Percentiles rank a stretch among this genome's conserved stretches.
phyloP scores from a whole-genome alignment of 2,329 filamentous ascomycete genomes.

The Colletotrichum euphorbiae region DNA sequence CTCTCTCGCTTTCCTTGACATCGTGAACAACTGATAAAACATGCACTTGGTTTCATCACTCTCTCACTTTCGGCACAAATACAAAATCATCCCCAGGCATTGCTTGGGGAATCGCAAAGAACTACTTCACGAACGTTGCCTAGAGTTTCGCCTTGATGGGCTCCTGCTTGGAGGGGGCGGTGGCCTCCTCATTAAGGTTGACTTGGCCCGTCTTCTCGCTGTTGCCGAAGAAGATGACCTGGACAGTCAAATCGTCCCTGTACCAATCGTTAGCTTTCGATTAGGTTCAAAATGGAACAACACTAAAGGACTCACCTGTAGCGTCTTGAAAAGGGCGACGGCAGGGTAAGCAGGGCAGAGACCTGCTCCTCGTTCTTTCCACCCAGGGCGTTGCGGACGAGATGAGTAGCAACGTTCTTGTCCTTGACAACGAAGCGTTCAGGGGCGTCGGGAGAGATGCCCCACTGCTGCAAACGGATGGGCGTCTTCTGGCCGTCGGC shows the following conservation, averaged over 20 bases:
- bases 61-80: too few relatives aligned
- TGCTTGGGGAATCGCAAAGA: too few relatives aligned
- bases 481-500: constrained; percentile 83
- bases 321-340: constrained; percentile 88
- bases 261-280: constrained; percentile 8
- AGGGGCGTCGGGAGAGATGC: constrained; percentile 77
- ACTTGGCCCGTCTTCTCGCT: constrained; percentile 81
- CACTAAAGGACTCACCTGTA: constrained; percentile 74
- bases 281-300: not conserved
- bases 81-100: too few relatives aligned
- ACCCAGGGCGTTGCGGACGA: constrained; percentile 93
- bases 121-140: not conserved
- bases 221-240: constrained; percentile 98
- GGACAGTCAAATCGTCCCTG: constrained; percentile 94
- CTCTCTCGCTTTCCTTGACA: too few relatives aligned
- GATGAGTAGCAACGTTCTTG: constrained; percentile 94
- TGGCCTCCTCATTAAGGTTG: constrained; percentile 87
- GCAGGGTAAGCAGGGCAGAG: constrained; percentile 89
- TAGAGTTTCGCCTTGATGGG: constrained; percentile 55
- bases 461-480: constrained; percentile 92
- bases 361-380: constrained; percentile 95
- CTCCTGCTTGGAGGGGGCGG: constrained; percentile 59
- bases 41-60: not conserved
- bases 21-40: not conserved
- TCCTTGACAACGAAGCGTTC: constrained; percentile 94